Conservation (phyloP, 2,329 filamentous ascomycete species). For the Colletotrichum neosansevieriae region DNA sequence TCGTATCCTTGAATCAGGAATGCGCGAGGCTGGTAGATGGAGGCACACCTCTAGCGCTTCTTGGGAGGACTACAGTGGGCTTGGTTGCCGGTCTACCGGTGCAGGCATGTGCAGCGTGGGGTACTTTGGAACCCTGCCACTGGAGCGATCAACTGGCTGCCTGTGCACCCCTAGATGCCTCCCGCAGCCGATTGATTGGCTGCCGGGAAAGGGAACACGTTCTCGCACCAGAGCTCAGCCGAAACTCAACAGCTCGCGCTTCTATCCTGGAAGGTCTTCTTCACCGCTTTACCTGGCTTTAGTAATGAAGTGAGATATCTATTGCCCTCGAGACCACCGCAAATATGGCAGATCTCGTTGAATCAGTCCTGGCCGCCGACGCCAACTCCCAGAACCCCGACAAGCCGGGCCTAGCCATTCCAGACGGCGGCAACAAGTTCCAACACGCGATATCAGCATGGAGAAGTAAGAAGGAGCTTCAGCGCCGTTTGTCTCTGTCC, state of each 20-base stretch:
- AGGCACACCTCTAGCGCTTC: background rate
- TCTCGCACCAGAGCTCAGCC: conserved; percentile 37
- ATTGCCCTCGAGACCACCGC: conserved; percentile 7
- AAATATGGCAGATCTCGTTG: conserved; percentile 44
- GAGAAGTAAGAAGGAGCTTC: conserved; percentile 75
- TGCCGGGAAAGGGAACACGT: conserved; percentile 39
- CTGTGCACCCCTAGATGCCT: conserved; percentile 23
- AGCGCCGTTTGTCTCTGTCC: conserved; percentile 5
- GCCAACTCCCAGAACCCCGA: conserved; percentile 28
- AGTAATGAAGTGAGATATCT: conserved; percentile 14
- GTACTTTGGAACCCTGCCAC: too few relatives aligned
- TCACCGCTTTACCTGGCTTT: background rate
- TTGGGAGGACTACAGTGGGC: conserved; percentile 13
- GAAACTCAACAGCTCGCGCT: conserved; percentile 33
- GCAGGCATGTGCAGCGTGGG: too few relatives aligned
- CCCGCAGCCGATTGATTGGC: conserved; percentile 26
- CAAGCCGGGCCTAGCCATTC: conserved; percentile 25
- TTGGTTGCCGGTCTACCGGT: conserved; percentile 18
- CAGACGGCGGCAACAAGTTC: conserved; percentile 87
- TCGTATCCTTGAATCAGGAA: conserved; percentile 4
- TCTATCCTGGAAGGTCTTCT: background rate
- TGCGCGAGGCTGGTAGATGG: conserved; percentile 2
- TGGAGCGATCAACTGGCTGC: conserved; percentile 28
- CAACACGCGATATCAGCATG: conserved; percentile 95
- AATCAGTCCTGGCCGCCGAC: conserved; percentile 39